These are phyloP conservation scores for Pharnaceum exiguum DNA, from an alignment of 148 eudicot species.

Conservation along the genomic window DNA sequence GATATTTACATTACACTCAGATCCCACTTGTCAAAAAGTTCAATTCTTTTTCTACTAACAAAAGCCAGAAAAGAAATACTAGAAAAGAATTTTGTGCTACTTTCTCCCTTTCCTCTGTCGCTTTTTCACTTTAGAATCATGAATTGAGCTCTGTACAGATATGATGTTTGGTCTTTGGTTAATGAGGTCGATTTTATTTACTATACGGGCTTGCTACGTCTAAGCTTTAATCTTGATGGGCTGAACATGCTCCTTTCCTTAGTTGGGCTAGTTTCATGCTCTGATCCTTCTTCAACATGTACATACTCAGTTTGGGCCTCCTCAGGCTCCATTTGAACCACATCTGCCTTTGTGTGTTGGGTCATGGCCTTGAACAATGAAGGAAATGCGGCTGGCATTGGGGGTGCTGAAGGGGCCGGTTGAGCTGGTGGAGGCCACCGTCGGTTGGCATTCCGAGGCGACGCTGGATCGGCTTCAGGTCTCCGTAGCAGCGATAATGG, in stretches of 20 bases:
- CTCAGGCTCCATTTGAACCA: slow-evolving; percentile 22
- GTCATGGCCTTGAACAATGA: slow-evolving; percentile 21
- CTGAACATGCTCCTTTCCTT: slow-evolving; percentile 8
- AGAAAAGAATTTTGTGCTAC: neutral
- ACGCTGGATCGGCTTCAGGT: slow-evolving; percentile 7
- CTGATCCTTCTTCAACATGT: slow-evolving; percentile 21
- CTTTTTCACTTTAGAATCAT: neutral
- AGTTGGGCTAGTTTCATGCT: slow-evolving; percentile 7
- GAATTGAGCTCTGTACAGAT: slow-evolving; percentile 10
- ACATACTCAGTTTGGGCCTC: slow-evolving; percentile 37
- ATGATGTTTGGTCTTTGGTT: neutral
- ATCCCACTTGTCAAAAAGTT: neutral
- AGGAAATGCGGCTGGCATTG: slow-evolving; percentile 22
- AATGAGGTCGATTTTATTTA: neutral
- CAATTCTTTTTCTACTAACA: neutral
- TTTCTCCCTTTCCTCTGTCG: neutral
- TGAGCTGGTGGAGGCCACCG: slow-evolving; percentile 14
- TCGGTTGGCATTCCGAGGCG: slow-evolving; percentile 4
- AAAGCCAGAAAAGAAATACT: neutral
- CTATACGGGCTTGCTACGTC: slow-evolving; percentile 23
- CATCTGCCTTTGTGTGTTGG: slow-evolving; percentile 13
- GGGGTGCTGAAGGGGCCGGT: slow-evolving; percentile 34
- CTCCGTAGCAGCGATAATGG: slow-evolving; percentile 18
- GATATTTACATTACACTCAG: neutral
- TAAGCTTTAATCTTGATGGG: slow-evolving; percentile 18